Evolutionary conservation across 2,329 filamentous ascomycete genomes (phyloP), one percentile per base, ranked within the genome.

Genomic region (Nothomitra cinnamomea): DNA sequence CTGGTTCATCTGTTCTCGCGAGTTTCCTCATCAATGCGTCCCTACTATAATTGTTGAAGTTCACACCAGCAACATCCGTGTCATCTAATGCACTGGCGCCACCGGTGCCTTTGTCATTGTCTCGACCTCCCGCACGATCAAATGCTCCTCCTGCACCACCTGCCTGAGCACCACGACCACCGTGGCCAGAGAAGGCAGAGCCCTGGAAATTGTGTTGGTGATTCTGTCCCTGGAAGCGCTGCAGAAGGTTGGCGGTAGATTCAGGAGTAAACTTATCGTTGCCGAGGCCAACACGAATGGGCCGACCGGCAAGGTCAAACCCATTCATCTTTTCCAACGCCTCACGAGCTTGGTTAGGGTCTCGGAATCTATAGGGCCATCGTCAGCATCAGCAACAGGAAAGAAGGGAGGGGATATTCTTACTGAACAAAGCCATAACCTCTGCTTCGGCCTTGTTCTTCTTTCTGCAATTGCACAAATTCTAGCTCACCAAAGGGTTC

Each of bases 231-330:
- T 87, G 85, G 74, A 94, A 94, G 71, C 87, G 87, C 73, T 94
- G 87, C 65, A 94, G 74, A 66, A 94, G 79, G 71, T 87, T 89
- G 68, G 87, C 85, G 70, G 87, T 95, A 70, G 88, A 92, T 73
- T 96, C 92, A 65, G 89, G 85, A 70, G 89, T 96, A 72, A 96
- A 96, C 80, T 96, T 96, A 85, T 98, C 92, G 74, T 95, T 98
- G 71, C 92, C 92, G 73, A 98, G 87, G 70, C 92, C 92, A 69
- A 98, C 94, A 66, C 92, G 88, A 68, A 98, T 96, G 59, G 89
- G 88, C 67, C 92, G 89, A 70, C 89, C 89, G 63, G 92, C 92
- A 61, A 98, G 82, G 71, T 96, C 92, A 72, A 96, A 98, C 59
- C 90, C 89, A 70, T 98, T 98, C 90, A 98, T 95, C 72, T 95